phyloP scores from a whole-genome alignment of 106 monocot genomes.

The Dendrobium huoshanense region DNA sequence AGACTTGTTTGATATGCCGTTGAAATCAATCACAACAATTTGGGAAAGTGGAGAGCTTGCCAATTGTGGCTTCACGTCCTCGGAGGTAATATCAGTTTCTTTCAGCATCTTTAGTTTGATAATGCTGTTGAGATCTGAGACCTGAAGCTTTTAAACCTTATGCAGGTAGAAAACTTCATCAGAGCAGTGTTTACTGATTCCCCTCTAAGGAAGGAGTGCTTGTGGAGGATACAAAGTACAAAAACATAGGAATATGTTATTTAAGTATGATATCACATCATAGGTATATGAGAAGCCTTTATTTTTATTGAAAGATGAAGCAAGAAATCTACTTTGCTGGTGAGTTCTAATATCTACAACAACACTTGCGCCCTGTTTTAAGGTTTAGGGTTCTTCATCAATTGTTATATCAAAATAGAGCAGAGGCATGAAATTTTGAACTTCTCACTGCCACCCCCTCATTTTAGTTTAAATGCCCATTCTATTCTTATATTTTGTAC shows the following conservation, averaged over 20 bases:
- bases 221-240: slow-evolving; percentile 54
- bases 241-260: neutral
- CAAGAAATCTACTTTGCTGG: neutral
- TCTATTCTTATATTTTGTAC: too few relatives aligned
- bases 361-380: neutral
- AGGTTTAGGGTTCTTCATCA: too few relatives aligned
- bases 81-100: slow-evolving; percentile 50
- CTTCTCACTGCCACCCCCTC: too few relatives aligned
- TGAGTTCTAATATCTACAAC: neutral
- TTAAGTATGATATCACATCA: neutral
- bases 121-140: too few relatives aligned
- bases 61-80: slow-evolving; percentile 63
- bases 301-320: neutral
- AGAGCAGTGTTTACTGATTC: slow-evolving; percentile 89
- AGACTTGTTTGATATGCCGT: slow-evolving; percentile 88
- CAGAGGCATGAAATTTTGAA: too few relatives aligned
- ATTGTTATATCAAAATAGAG: too few relatives aligned
- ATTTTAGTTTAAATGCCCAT: too few relatives aligned
- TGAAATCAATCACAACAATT: slow-evolving; percentile 64
- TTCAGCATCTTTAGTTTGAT: neutral
- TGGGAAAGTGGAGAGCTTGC: slow-evolving; percentile 86
- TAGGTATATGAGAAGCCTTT: neutral
- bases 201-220: slow-evolving; percentile 74
- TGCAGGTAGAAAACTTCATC: slow-evolving; percentile 75
- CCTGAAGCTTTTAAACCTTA: neutral